A percentile compares a stretch with the other conserved stretches of the same genome.
Conservation (phyloP, 768 basidiomycete species). For the Gyrodon lividus region DNA sequence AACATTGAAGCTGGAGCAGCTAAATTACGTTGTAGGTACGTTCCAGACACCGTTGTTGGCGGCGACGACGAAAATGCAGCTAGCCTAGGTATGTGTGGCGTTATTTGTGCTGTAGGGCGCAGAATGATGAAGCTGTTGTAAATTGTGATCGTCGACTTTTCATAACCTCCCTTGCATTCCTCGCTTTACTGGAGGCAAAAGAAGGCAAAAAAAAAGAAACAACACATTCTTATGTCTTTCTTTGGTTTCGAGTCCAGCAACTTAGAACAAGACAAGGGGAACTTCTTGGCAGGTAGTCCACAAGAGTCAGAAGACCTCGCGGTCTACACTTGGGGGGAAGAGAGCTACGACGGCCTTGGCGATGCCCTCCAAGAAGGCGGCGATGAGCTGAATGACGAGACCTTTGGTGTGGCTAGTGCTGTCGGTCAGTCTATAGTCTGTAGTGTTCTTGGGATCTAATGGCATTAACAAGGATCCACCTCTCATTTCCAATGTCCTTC, state of each 20-base stretch:
- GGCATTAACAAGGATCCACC: constrained; percentile 2
- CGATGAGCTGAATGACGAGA: constrained; percentile 96
- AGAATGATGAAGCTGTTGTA: constrained; percentile 4
- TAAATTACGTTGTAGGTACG: too few relatives aligned
- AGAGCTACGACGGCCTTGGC: constrained; percentile 86
- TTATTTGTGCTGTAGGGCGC: constrained; percentile 20
- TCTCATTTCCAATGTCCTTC: neutral
- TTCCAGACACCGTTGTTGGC: too few relatives aligned
- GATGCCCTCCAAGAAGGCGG: constrained; percentile 84
- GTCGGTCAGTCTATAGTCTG: constrained; percentile 61
- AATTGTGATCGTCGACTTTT: constrained; percentile 19
- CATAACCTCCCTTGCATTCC: constrained; percentile 7
- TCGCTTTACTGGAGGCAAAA: constrained; percentile 16
- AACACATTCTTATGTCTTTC: constrained; percentile 62
- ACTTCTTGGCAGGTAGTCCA: constrained; percentile 45
- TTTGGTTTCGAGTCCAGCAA: constrained; percentile 69
- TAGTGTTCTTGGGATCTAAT: constrained; percentile 13
- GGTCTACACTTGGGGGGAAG: constrained; percentile 91
- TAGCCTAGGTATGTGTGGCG: constrained; percentile 17
- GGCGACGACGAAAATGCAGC: too few relatives aligned
- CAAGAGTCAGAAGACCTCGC: constrained; percentile 79
- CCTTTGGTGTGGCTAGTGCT: constrained; percentile 72
- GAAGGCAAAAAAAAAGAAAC: constrained; percentile 13
- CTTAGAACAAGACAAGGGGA: constrained; percentile 64
- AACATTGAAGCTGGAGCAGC: too few relatives aligned